These are phyloP conservation scores for Hygrocybe punicea DNA, from an alignment of 768 basidiomycete genomes.

Conservation along the genomic window DNA sequence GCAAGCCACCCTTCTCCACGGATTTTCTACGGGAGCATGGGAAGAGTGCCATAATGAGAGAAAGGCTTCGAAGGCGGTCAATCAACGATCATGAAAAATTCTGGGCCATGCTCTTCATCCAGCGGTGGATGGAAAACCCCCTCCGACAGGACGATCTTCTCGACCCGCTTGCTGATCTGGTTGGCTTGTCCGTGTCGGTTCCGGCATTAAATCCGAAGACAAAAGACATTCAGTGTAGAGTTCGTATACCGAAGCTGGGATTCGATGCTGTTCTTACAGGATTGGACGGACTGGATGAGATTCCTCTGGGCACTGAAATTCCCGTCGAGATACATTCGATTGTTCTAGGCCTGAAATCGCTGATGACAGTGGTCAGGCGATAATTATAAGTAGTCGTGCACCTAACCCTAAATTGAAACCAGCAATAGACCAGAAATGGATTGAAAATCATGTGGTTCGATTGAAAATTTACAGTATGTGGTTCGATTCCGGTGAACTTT, in stretches of 20 bases:
- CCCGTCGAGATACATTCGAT: slow-evolving; percentile 29
- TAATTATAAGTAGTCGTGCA: background rate
- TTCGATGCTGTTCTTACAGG: slow-evolving; percentile 14
- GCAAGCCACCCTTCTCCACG: slow-evolving; percentile 43
- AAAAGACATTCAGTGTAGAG: slow-evolving; percentile 11
- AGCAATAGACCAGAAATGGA: background rate
- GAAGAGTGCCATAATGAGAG: slow-evolving; percentile 34
- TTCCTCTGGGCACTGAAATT: slow-evolving; percentile 11
- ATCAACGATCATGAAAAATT: slow-evolving; percentile 32
- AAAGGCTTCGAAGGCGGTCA: slow-evolving; percentile 32
- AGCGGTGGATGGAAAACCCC: slow-evolving; percentile 36
- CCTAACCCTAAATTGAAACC: background rate
- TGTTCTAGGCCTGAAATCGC: slow-evolving; percentile 28
- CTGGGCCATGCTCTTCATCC: slow-evolving; percentile 38
- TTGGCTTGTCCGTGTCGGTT: slow-evolving; percentile 17
- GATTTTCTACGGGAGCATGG: slow-evolving; percentile 47
- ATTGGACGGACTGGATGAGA: background rate
- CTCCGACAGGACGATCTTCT: slow-evolving; percentile 14
- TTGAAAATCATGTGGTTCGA: background rate
- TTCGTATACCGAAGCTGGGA: slow-evolving; percentile 24
- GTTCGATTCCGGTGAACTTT: background rate
- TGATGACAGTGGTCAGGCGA: slow-evolving; percentile 14
- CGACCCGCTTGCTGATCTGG: slow-evolving; percentile 26
- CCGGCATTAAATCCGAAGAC: slow-evolving; percentile 12
- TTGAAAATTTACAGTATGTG: background rate